These are phyloP conservation scores for Candida albicans DNA, from an alignment of 1,139 yeast genomes.

Conservation along the genomic window DNA sequence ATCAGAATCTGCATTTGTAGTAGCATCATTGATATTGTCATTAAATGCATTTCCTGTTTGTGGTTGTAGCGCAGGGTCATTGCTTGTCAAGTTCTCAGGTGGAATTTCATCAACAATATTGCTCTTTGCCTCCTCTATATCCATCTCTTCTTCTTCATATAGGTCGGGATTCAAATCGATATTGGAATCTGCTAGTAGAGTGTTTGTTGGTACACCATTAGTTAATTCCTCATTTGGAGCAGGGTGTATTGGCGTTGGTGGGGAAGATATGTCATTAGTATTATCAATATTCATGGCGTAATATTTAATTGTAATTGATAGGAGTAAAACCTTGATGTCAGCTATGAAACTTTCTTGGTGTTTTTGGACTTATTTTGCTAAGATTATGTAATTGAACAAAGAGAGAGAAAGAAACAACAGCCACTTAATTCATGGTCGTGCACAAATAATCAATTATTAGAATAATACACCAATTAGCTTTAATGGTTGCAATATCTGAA, in stretches of 20 bases:
- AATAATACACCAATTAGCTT: too few species aligned
- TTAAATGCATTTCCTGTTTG: slow-evolving; percentile 2
- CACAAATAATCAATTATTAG: too few species aligned
- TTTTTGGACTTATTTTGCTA: too few species aligned
- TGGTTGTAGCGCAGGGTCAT: slow-evolving; percentile 1
- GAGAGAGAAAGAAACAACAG: too few species aligned
- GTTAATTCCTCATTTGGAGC: slow-evolving; percentile 44
- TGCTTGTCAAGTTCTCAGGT: not conserved
- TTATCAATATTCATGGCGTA: slow-evolving; percentile 10
- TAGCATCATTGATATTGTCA: not conserved
- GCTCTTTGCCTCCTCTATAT: slow-evolving; percentile 5
- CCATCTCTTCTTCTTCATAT: slow-evolving; percentile 29
- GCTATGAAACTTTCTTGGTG: too few species aligned
- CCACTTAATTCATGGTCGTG: too few species aligned
- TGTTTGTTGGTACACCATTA: slow-evolving; percentile 26
- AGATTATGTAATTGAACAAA: too few species aligned
- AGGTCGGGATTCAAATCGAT: slow-evolving; percentile 45
- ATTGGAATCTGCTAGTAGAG: slow-evolving; percentile 25
- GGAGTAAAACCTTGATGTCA: too few species aligned
- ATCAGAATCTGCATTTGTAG: slow-evolving; percentile 9
- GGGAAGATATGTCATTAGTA: slow-evolving; percentile 17
- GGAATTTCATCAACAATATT: not conserved
- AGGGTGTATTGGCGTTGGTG: slow-evolving; percentile 51
- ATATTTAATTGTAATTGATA: too few species aligned
- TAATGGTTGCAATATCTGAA: too few species aligned